A percentile compares a stretch with the other conserved stretches of the same genome.
phyloP scores from a whole-genome alignment of 495 filamentous ascomycete genomes.

The Penicillium nucicola region DNA sequence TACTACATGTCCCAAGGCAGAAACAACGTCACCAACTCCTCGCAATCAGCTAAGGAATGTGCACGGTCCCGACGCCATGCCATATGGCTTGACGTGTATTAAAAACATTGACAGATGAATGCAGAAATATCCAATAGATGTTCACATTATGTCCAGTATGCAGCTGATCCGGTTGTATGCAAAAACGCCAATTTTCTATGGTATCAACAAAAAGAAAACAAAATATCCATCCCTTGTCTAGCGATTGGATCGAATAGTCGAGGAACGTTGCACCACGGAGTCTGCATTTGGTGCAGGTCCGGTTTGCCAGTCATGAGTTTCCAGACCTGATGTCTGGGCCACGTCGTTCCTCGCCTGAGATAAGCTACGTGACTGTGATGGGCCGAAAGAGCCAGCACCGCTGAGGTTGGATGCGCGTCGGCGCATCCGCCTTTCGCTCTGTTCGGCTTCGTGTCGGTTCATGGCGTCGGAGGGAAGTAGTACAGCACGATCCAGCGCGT shows the following conservation, averaged over 20 bases:
- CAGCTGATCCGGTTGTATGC: background rate
- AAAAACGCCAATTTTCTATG: background rate
- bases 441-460: constrained; percentile 63
- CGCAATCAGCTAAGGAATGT: no score
- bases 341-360: constrained; percentile 25
- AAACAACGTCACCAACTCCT: no score
- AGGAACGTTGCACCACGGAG: constrained; percentile 25
- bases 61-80: no score
- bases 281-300: constrained; percentile 15
- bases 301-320: constrained; percentile 22
- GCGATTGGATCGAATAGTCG: constrained; percentile 26
- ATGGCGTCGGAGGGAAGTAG: constrained; percentile 75
- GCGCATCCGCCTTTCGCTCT: constrained; percentile 53
- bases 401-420: constrained; percentile 54
- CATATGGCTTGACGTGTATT: no score
- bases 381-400: constrained; percentile 27
- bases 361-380: constrained; percentile 21
- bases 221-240: constrained; percentile 1
- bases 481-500: constrained; percentile 88
- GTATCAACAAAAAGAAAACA: background rate
- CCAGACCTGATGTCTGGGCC: constrained; percentile 25
- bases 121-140: no score
- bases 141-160: background rate
- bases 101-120: no score
- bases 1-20: no score